Percentiles rank a stretch among this genome's conserved stretches.
Evolutionary conservation across 192 early-diverging fungal genomes (phyloP).

Genomic region (Geosiphon pyriformis): DNA sequence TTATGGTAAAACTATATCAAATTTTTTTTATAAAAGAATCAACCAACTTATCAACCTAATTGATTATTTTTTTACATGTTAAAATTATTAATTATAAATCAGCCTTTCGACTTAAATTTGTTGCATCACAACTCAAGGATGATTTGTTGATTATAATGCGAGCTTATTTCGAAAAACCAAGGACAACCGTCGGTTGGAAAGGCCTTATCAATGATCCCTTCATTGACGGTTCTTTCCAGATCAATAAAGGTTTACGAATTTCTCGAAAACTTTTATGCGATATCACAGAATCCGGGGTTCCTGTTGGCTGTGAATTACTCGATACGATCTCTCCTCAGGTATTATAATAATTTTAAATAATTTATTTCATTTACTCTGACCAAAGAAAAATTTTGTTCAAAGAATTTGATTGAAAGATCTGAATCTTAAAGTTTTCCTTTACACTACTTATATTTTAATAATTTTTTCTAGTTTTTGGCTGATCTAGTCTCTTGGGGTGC

Average conservation of each 20-base stretch:
- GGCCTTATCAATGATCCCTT: constrained; percentile 82
- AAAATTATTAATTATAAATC: background rate
- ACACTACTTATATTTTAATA: no score
- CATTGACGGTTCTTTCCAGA: constrained; percentile 48
- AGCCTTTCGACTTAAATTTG: constrained; percentile 54
- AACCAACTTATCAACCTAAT: background rate
- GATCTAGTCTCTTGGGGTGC: constrained; percentile 76
- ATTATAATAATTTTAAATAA: background rate
- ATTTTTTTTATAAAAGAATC: no score
- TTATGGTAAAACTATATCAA: constrained; percentile 58
- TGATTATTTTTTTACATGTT: background rate
- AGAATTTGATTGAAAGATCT: no score
- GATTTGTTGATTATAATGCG: constrained; percentile 78
- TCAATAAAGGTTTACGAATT: constrained; percentile 79
- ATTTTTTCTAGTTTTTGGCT: constrained; percentile 49
- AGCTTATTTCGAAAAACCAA: constrained; percentile 84
- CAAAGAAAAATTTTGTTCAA: no score
- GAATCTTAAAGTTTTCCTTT: no score
- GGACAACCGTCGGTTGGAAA: constrained; percentile 89
- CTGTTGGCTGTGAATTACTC: constrained; percentile 70
- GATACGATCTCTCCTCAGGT: constrained; percentile 76
- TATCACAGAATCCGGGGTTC: constrained; percentile 66
- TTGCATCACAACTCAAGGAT: constrained; percentile 45
- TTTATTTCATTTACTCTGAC: no score
- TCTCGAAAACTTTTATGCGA: constrained; percentile 66